Conservation (phyloP, 306 rosid species). For the Citrullus mucosospermus region DNA sequence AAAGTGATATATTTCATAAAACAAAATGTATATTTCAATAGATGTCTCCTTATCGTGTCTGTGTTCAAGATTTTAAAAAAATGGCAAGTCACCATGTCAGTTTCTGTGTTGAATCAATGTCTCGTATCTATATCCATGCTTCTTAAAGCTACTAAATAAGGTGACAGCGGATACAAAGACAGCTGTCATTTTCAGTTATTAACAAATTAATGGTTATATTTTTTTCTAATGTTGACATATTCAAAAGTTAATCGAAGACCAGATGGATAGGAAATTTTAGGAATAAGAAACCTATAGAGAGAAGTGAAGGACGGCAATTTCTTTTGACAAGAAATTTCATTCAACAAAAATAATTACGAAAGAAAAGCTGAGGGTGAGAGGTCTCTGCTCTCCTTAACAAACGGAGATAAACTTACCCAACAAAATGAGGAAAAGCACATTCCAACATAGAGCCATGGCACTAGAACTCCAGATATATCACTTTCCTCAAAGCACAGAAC, state of each 20-base stretch:
- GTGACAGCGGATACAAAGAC: not conserved
- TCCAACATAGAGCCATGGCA: slow-evolving; percentile 97
- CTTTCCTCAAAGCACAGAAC: slow-evolving; percentile 75
- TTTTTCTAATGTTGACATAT: not conserved
- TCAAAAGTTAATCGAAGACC: not conserved
- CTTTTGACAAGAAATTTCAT: not conserved
- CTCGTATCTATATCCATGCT: too few species aligned
- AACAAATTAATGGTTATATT: not conserved
- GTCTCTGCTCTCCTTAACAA: not conserved
- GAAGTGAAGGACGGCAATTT: not conserved
- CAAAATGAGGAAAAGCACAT: slow-evolving; percentile 99
- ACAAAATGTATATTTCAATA: too few species aligned
- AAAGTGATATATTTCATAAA: too few species aligned
- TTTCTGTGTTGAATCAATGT: too few species aligned
- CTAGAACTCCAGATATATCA: slow-evolving; percentile 91
- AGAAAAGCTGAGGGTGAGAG: not conserved
- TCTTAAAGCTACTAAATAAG: not conserved
- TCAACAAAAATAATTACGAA: not conserved
- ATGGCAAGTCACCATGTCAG: too few species aligned
- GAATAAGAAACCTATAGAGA: not conserved
- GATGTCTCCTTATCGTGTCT: too few species aligned
- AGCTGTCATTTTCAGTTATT: not conserved
- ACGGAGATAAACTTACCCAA: slow-evolving; percentile 61
- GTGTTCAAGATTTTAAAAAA: too few species aligned
- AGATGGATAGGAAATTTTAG: not conserved